Percentiles rank a stretch among this genome's conserved stretches.
These are phyloP conservation scores for Cryptococcus sp. DNA, from an alignment of 1,284 basidiomycete genomes.

Conservation along the genomic window DNA sequence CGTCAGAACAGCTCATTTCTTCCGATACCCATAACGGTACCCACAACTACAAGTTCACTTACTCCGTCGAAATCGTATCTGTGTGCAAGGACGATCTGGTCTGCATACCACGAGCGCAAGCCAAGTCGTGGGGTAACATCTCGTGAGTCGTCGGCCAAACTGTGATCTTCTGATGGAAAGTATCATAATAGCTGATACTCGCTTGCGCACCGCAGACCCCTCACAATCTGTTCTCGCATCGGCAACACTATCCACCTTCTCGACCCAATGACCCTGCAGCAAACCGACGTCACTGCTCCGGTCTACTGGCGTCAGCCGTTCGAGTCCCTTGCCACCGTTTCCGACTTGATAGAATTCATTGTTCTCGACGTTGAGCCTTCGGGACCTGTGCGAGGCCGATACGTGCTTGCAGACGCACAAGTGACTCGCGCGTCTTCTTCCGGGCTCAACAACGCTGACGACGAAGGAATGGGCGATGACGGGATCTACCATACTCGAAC, in stretches of 20 bases:
- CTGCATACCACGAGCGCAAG: slow-evolving; percentile 79
- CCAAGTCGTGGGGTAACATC: slow-evolving; percentile 82
- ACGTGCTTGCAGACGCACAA: slow-evolving; percentile 88
- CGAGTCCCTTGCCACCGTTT: slow-evolving; percentile 74
- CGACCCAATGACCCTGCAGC: slow-evolving; percentile 83
- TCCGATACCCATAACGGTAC: slow-evolving; percentile 89
- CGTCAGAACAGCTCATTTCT: slow-evolving; percentile 90
- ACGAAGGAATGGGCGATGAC: slow-evolving; percentile 59
- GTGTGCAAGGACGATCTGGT: slow-evolving; percentile 98
- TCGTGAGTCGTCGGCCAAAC: slow-evolving; percentile 49
- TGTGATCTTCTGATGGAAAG: too few species aligned
- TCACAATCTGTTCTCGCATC: slow-evolving; percentile 85
- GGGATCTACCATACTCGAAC: slow-evolving; percentile 95
- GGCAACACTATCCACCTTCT: slow-evolving; percentile 89
- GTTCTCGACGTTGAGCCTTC: slow-evolving; percentile 92
- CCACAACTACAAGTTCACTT: slow-evolving; percentile 96
- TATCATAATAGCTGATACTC: not conserved
- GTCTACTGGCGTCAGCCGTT: slow-evolving; percentile 92
- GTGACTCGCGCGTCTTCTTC: slow-evolving; percentile 77
- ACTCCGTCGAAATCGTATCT: slow-evolving; percentile 94
- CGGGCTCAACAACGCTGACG: slow-evolving; percentile 36
- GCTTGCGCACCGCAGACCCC: slow-evolving; percentile 57
- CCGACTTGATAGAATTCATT: slow-evolving; percentile 91
- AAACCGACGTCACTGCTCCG: slow-evolving; percentile 75
- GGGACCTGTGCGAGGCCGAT: slow-evolving; percentile 68